Conservation (phyloP, 352 stramenopile genomes). For the Phytophthora cajani region DNA sequence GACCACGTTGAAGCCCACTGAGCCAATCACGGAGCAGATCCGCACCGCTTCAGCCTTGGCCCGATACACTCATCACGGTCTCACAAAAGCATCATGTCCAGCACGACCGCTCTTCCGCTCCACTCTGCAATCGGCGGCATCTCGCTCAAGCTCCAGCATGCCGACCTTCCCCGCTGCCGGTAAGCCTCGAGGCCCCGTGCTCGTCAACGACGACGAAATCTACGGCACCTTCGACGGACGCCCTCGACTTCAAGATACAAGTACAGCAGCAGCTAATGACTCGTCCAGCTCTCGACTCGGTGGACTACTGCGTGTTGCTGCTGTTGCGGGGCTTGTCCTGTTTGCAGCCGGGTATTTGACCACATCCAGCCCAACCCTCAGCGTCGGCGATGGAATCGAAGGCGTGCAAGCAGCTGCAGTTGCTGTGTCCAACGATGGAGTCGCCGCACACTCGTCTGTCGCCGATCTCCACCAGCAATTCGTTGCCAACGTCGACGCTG, state of each 20-base stretch:
- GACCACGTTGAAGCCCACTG: neutral
- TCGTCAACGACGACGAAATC: constrained; percentile 27
- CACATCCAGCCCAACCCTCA: constrained; percentile 12
- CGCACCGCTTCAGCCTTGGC: neutral
- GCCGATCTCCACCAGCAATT: constrained; percentile 30
- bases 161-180: neutral
- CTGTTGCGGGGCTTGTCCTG: constrained; percentile 16
- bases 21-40: constrained; percentile 1
- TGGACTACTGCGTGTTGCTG: constrained; percentile 16
- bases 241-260: constrained; percentile 4
- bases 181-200: constrained; percentile 24
- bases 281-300: constrained; percentile 1
- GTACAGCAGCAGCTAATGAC: constrained; percentile 1
- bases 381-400: too few relatives aligned
- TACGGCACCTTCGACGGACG: constrained; percentile 32
- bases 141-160: constrained; percentile 6
- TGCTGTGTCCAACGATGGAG: neutral
- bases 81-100: neutral
- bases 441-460: neutral
- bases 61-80: constrained; percentile 9
- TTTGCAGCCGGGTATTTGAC: constrained; percentile 22
- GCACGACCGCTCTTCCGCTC: neutral
- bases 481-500: constrained; percentile 28
- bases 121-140: constrained; percentile 14
- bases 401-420: neutral